phyloP scores from a whole-genome alignment of 179 eudicot genomes.

The Monotropa hypopitys region DNA sequence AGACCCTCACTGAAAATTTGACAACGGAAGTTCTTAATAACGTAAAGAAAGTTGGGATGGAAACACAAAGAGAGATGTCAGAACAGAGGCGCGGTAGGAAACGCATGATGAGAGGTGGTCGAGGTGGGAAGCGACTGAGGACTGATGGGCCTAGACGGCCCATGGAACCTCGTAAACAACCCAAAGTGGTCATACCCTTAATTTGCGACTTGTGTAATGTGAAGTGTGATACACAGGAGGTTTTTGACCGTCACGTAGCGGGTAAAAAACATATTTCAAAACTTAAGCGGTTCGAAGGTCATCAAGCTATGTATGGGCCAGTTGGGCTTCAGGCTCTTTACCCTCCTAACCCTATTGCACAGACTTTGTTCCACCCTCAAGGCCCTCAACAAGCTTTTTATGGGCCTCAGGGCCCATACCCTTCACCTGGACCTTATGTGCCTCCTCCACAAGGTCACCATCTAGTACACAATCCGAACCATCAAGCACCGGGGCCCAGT shows the following conservation, averaged over 20 bases:
- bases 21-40: slow-evolving; percentile 1
- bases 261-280: slow-evolving; percentile 31
- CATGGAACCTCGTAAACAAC: slow-evolving; percentile 9
- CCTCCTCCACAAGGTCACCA: slow-evolving; percentile 7
- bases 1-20: slow-evolving; percentile 5
- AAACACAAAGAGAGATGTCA: slow-evolving; percentile 3
- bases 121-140: slow-evolving; percentile 22
- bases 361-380: slow-evolving; percentile 10
- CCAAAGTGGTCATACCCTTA: slow-evolving; percentile 26
- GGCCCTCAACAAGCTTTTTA: slow-evolving; percentile 13
- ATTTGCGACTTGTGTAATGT: slow-evolving; percentile 32
- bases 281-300: slow-evolving; percentile 24
- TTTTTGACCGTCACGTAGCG: slow-evolving; percentile 22
- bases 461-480: slow-evolving; percentile 6
- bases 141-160: slow-evolving; percentile 6
- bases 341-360: too few species aligned
- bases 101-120: slow-evolving; percentile 28
- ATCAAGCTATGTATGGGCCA: slow-evolving; percentile 28
- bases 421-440: slow-evolving; percentile 7
- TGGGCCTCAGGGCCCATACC: slow-evolving; percentile 14
- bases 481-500: slow-evolving; percentile 4
- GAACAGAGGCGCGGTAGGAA: slow-evolving; percentile 16
- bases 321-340: slow-evolving; percentile 29
- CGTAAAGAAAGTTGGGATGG: slow-evolving; percentile 11
- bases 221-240: slow-evolving; percentile 36